These are phyloP conservation scores for Rosa multiflora DNA, from an alignment of 306 rosid species.

Conservation along the genomic window DNA sequence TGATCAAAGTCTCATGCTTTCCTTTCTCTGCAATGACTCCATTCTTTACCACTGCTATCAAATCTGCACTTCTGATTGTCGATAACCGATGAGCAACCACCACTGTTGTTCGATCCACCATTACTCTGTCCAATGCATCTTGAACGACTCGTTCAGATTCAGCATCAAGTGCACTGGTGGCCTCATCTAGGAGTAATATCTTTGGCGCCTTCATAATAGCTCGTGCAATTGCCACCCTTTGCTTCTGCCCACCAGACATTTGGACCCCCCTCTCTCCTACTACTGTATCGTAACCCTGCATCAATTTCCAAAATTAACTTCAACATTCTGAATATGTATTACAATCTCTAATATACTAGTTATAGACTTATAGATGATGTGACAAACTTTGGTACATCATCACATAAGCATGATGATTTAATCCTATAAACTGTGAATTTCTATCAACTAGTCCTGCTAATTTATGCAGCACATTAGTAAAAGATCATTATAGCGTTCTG, in stretches of 20 bases:
- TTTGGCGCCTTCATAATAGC: conserved; percentile 63
- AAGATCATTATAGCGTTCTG: background rate
- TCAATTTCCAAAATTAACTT: background rate
- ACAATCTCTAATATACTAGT: background rate
- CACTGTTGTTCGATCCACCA: conserved; percentile 57
- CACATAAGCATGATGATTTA: background rate
- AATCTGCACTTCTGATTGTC: conserved; percentile 59
- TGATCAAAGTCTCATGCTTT: conserved; percentile 28
- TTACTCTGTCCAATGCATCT: conserved; percentile 60
- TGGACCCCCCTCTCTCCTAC: conserved; percentile 65
- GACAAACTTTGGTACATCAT: background rate
- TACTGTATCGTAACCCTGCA: conserved; percentile 57
- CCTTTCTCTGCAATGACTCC: conserved; percentile 53
- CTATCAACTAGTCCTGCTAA: background rate
- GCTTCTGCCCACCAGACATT: conserved; percentile 66
- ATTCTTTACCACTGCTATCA: conserved; percentile 58
- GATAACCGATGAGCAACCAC: conserved; percentile 72
- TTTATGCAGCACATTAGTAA: background rate
- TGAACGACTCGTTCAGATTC: conserved; percentile 74
- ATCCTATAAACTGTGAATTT: background rate
- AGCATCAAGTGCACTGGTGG: conserved; percentile 79
- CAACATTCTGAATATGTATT: background rate
- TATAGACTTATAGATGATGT: background rate
- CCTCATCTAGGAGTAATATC: conserved; percentile 65
- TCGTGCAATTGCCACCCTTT: conserved; percentile 66